phyloP scores from a whole-genome alignment of 139 green algal genomes.

The Haematococcus lacustris region DNA sequence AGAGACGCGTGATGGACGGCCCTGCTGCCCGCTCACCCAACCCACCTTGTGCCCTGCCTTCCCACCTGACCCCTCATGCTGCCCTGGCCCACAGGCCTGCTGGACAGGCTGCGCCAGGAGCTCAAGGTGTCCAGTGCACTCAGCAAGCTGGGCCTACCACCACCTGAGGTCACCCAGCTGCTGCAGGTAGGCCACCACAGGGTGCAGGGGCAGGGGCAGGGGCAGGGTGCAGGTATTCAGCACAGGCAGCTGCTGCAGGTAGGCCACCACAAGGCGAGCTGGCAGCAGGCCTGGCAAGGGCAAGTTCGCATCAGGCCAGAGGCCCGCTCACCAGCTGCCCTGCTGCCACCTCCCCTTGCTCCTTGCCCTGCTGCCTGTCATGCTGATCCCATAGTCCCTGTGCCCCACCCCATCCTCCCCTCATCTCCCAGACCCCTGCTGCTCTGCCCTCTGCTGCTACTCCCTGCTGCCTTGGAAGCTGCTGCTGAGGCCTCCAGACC shows the following conservation, averaged over 20 bases:
- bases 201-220: too few relatives aligned
- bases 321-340: too few relatives aligned
- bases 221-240: too few relatives aligned
- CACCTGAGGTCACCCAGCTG: slow-evolving; percentile 8
- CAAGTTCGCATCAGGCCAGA: too few relatives aligned
- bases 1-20: neutral
- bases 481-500: neutral
- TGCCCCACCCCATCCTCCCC: too few relatives aligned
- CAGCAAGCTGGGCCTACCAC: slow-evolving; percentile 26
- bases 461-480: neutral
- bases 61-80: neutral
- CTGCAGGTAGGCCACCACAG: slow-evolving; percentile 14
- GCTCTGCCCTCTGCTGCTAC: too few relatives aligned
- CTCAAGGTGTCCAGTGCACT: slow-evolving; percentile 45
- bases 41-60: neutral
- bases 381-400: too few relatives aligned
- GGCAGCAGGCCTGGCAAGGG: neutral
- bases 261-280: neutral
- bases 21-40: neutral
- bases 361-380: too few relatives aligned
- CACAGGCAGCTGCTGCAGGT: slow-evolving; percentile 11
- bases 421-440: neutral
- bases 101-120: slow-evolving; percentile 54
- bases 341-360: too few relatives aligned
- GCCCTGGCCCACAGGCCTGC: slow-evolving; percentile 14